These are phyloP conservation scores for Pichia sporocuriosa DNA, from an alignment of 805 yeast genomes.

Conservation along the genomic window DNA sequence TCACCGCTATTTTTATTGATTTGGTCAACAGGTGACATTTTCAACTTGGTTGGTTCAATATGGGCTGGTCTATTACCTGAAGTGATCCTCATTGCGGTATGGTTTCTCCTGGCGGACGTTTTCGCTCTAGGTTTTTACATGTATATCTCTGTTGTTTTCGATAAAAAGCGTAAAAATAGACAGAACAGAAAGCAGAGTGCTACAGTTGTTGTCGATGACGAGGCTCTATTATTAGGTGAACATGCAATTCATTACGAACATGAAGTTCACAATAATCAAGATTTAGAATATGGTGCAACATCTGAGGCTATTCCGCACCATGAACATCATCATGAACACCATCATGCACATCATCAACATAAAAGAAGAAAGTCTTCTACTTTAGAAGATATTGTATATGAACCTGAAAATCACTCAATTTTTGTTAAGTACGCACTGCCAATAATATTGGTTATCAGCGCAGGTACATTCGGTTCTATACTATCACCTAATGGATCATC, in stretches of 20 bases:
- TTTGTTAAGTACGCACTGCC: constrained; percentile 53
- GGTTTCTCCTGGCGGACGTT: constrained; percentile 73
- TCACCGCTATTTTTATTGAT: constrained; percentile 58
- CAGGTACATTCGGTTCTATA: constrained; percentile 57
- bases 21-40: constrained; percentile 69
- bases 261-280: neutral
- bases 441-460: constrained; percentile 49
- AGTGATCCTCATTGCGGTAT: constrained; percentile 60
- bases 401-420: constrained; percentile 39
- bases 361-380: constrained; percentile 36
- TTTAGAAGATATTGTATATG: constrained; percentile 43
- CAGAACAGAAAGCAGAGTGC: constrained; percentile 11
- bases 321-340: constrained; percentile 4
- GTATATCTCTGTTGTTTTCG: constrained; percentile 49
- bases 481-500: constrained; percentile 33
- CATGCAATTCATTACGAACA: constrained; percentile 9
- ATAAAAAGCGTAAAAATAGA: constrained; percentile 23
- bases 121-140: constrained; percentile 53
- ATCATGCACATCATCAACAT: neutral
- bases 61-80: constrained; percentile 69
- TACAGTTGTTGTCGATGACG: constrained; percentile 20
- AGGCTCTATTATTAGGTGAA: constrained; percentile 29
- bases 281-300: neutral
- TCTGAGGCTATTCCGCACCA: constrained; percentile 1
- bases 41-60: constrained; percentile 59